These are phyloP conservation scores for Fusarium irregulare DNA, from an alignment of 2,329 filamentous ascomycete genomes.

Conservation along the genomic window DNA sequence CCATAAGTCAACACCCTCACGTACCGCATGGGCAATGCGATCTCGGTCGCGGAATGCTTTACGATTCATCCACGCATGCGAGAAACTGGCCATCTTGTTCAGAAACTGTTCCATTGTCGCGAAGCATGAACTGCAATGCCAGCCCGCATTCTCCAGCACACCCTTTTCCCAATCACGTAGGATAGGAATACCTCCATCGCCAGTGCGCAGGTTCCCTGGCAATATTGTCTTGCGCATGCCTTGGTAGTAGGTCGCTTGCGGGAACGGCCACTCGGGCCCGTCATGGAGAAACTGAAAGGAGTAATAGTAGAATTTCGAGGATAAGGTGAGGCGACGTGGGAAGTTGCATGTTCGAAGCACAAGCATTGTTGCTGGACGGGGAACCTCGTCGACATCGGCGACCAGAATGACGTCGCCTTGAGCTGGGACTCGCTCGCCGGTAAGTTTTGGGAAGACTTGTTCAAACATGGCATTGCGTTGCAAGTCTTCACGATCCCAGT, in stretches of 20 bases:
- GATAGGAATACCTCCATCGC: slow-evolving; percentile 55
- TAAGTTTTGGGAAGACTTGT: slow-evolving; percentile 64
- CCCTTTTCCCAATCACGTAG: slow-evolving; percentile 56
- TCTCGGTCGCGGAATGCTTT: slow-evolving; percentile 59
- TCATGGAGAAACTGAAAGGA: slow-evolving; percentile 63
- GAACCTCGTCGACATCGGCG: slow-evolving; percentile 71
- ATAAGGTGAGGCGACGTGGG: slow-evolving; percentile 63
- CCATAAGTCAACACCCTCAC: slow-evolving; percentile 66
- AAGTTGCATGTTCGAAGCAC: slow-evolving; percentile 63
- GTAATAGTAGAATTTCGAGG: slow-evolving; percentile 67
- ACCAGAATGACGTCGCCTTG: slow-evolving; percentile 68
- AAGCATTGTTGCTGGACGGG: slow-evolving; percentile 61
- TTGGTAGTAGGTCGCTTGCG: slow-evolving; percentile 68
- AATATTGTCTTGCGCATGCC: slow-evolving; percentile 58
- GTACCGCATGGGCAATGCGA: slow-evolving; percentile 62
- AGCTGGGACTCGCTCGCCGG: slow-evolving; percentile 55
- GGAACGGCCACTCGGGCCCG: slow-evolving; percentile 63
- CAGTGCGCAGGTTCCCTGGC: slow-evolving; percentile 65
- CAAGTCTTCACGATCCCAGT: slow-evolving; percentile 65
- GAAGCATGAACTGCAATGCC: slow-evolving; percentile 74
- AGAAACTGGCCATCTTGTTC: slow-evolving; percentile 67
- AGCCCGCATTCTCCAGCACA: slow-evolving; percentile 62
- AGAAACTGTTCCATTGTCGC: slow-evolving; percentile 65
- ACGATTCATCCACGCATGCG: slow-evolving; percentile 64
- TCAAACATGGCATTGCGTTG: slow-evolving; percentile 68